Conservation (phyloP, 306 rosid species). For the Malus sylvestris region DNA sequence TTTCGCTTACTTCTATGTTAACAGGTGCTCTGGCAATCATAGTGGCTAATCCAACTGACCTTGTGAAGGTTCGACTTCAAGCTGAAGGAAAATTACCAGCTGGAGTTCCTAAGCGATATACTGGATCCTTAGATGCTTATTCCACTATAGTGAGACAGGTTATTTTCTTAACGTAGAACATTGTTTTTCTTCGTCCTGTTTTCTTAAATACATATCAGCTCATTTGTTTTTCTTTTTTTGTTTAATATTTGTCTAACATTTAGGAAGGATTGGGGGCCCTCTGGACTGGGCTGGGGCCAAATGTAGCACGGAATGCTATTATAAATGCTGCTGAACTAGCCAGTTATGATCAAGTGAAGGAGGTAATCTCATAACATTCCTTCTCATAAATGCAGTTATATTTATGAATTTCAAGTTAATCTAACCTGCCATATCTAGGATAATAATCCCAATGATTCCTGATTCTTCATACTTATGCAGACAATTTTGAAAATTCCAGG, state of each 20-base stretch:
- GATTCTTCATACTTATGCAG: slow-evolving; percentile 89
- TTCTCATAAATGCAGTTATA: slow-evolving; percentile 13
- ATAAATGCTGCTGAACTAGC: slow-evolving; percentile 97
- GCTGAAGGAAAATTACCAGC: slow-evolving; percentile 75
- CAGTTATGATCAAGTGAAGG: slow-evolving; percentile 92
- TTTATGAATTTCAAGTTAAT: neutral
- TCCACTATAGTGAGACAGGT: slow-evolving; percentile 70
- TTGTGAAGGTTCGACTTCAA: slow-evolving; percentile 94
- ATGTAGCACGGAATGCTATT: slow-evolving; percentile 79
- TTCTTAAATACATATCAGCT: neutral
- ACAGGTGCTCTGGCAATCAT: slow-evolving; percentile 87
- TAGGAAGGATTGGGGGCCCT: slow-evolving; percentile 88
- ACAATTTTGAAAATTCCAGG: slow-evolving; percentile 98
- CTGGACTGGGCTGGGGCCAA: slow-evolving; percentile 98
- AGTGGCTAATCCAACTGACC: slow-evolving; percentile 91
- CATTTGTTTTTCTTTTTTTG: neutral
- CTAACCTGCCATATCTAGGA: slow-evolving; percentile 15
- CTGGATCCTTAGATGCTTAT: slow-evolving; percentile 89
- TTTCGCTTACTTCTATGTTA: neutral
- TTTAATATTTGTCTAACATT: neutral
- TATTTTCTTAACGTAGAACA: neutral
- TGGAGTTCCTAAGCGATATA: slow-evolving; percentile 86
- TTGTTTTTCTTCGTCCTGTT: neutral
- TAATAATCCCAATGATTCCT: slow-evolving; percentile 45
- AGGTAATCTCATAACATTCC: slow-evolving; percentile 40